Conservation (phyloP, 2,329 filamentous ascomycete species). For the Microdochium trichocladiopsis region DNA sequence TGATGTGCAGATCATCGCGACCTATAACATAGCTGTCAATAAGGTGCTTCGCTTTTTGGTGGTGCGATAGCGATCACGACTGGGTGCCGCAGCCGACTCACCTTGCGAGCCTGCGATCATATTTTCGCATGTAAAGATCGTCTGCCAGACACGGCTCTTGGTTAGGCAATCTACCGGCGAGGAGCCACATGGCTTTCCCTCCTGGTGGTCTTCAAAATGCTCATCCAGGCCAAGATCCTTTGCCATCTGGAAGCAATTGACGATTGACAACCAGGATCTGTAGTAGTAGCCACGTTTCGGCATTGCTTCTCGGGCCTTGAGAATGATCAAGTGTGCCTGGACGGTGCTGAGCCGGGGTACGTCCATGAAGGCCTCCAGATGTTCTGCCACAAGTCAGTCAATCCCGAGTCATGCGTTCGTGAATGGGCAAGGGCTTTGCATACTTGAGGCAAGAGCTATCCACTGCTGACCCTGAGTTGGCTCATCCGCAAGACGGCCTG, state of each 20-base stretch:
- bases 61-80: background rate
- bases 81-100: conserved; percentile 24
- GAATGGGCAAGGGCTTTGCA: conserved; percentile 11
- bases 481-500: conserved; percentile 76
- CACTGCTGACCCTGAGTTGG: conserved; percentile 82
- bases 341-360: conserved; percentile 84
- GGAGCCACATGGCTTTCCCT: conserved; percentile 63
- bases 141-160: conserved; percentile 86
- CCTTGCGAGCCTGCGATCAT: conserved; percentile 95
- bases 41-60: too few species aligned
- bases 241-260: conserved; percentile 86
- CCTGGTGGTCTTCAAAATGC: conserved; percentile 72
- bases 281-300: conserved; percentile 95
- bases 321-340: conserved; percentile 77
- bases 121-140: conserved; percentile 75
- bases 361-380: conserved; percentile 91
- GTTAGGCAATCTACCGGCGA: conserved; percentile 69
- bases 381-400: conserved; percentile 47
- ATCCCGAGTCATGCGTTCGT: background rate
- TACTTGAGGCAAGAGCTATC: conserved; percentile 83
- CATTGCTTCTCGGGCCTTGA: conserved; percentile 87
- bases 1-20: conserved; percentile 71
- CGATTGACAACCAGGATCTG: conserved; percentile 93
- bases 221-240: conserved; percentile 88
- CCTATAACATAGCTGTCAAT: conserved; percentile 34